Evolutionary conservation across 2,329 filamentous ascomycete species (phyloP), one percentile per base, ranked within the genome.

Genomic region (Elsinoe arachidis): DNA sequence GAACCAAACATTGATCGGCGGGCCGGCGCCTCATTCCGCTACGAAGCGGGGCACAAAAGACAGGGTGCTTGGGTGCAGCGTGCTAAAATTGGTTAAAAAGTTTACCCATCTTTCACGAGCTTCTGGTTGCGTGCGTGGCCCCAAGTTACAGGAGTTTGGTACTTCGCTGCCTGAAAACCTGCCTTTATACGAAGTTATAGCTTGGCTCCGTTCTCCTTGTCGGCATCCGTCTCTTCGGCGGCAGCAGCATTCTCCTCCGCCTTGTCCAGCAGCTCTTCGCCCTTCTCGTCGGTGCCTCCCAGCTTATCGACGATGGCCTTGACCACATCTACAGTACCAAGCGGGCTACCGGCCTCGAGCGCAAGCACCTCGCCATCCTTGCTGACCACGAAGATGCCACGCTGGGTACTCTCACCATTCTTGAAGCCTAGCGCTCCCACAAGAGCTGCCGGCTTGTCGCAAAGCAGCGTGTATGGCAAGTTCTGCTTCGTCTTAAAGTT

Each of bases 401-500:
- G 84, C 52, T 81, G 83, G 14, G 90, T 95, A 60, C 89, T 86
- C 72, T 84, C 88, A 46, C 87, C 86, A 76, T 96, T 96, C 76
- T 90, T 91, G 63, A 97, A 74, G n/a, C 91, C 92, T 69, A 97
- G 87, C 57, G 90, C 90, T 11, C 72, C 78, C 66, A 97, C 95
- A 59, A 99, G 80, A 2, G 82, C 84, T 26, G 80, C 82, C 54
- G 76, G 74, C 5, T 85, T 81, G 71, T 99, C 91, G 75, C 91
- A 97, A 39, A 99, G 81, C 46, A 99, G 82, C 35, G 87, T 78
- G 72, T 96, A 99, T 4, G 86, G 88, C 56, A 97, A 81, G 62
- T 87, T 89, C 72, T 97, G 89, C 77, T 95, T 96, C 39, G 84
- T 85, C 74, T 90, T 87, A 80, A 97, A 99, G 46, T 83, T 89